Conservation (phyloP, 2,329 filamentous ascomycete genomes). For the Penicillium concentricum region DNA sequence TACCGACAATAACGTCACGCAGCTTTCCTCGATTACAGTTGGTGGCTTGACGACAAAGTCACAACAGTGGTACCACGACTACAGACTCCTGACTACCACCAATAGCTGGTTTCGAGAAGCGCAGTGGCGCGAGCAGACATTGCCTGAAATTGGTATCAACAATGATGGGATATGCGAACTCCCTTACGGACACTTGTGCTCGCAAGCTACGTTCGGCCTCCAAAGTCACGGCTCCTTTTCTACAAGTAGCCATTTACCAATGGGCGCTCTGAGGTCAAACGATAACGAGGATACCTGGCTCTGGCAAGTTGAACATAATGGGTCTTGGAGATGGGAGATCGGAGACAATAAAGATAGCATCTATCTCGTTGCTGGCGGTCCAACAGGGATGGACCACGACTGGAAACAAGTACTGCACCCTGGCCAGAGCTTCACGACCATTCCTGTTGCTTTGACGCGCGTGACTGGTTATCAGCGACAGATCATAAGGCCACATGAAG, state of each 20-base stretch:
- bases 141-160: neutral
- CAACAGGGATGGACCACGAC: neutral
- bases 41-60: neutral
- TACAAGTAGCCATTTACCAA: neutral
- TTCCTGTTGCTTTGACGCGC: neutral
- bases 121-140: neutral
- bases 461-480: neutral
- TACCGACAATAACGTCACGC: neutral
- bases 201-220: neutral
- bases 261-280: neutral
- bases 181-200: neutral
- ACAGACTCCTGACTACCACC: neutral
- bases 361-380: neutral
- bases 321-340: neutral
- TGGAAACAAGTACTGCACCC: neutral
- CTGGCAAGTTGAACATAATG: neutral
- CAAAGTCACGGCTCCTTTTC: neutral
- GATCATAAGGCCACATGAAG: neutral
- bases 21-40: neutral
- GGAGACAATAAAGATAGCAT: neutral
- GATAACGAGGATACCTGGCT: neutral
- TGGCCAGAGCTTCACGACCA: neutral
- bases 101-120: neutral
- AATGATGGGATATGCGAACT: neutral
- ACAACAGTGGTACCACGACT: neutral